Conservation (phyloP, 805 yeast genomes). For the Hagleromyces aurorensis region DNA sequence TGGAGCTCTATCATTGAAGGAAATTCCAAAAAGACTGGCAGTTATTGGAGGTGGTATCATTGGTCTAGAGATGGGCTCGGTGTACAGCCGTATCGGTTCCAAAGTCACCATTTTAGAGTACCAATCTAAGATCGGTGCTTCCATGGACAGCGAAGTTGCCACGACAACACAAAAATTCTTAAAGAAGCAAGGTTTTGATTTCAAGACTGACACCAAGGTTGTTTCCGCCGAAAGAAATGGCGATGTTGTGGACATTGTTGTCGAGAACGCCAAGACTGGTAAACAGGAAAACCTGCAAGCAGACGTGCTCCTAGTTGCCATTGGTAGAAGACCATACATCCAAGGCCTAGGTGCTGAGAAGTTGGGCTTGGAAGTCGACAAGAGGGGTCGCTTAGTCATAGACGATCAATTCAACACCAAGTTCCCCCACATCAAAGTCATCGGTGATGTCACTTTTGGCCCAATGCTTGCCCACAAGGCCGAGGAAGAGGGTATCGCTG, state of each 20-base stretch:
- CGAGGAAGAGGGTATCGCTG: slow-evolving; percentile 99
- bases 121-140: slow-evolving; percentile 89
- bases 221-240: slow-evolving; percentile 81
- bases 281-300: slow-evolving; percentile 73
- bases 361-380: slow-evolving; percentile 84
- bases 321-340: slow-evolving; percentile 97
- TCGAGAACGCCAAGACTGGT: slow-evolving; percentile 84
- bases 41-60: slow-evolving; percentile 99
- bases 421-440: slow-evolving; percentile 87
- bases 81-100: slow-evolving; percentile 89
- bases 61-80: slow-evolving; percentile 99
- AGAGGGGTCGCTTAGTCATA: slow-evolving; percentile 87
- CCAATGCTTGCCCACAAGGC: slow-evolving; percentile 99
- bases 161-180: slow-evolving; percentile 83
- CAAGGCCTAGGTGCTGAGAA: slow-evolving; percentile 83
- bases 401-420: slow-evolving; percentile 91
- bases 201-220: slow-evolving; percentile 90
- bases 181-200: slow-evolving; percentile 90
- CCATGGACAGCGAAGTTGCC: slow-evolving; percentile 95
- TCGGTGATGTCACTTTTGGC: slow-evolving; percentile 98
- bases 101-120: slow-evolving; percentile 93
- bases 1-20: slow-evolving; percentile 77
- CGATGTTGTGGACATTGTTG: slow-evolving; percentile 76
- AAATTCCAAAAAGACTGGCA: slow-evolving; percentile 85
- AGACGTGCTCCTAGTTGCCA: slow-evolving; percentile 91